A percentile compares a stretch with the other conserved stretches of the same genome.
These are phyloP conservation scores for Phytophthora quininea DNA, from an alignment of 352 stramenopile species.

Conservation along the genomic window DNA sequence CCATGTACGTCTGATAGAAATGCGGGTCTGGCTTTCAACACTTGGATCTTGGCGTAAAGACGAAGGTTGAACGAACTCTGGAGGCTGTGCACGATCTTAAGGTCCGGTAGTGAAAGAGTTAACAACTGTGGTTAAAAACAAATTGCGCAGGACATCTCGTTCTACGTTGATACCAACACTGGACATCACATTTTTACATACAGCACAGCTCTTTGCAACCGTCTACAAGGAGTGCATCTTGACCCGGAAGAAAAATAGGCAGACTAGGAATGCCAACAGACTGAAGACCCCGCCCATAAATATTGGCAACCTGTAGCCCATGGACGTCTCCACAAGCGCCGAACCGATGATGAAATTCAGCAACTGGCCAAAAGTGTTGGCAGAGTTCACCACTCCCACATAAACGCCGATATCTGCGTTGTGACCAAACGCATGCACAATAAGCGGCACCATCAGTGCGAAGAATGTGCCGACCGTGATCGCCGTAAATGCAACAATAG, in stretches of 20 bases:
- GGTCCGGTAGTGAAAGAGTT: too few relatives aligned
- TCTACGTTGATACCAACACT: too few relatives aligned
- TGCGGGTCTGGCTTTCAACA: too few relatives aligned
- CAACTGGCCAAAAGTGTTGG: conserved; percentile 53
- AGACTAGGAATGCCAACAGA: neutral
- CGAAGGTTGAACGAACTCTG: too few relatives aligned
- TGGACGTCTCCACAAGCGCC: conserved; percentile 42
- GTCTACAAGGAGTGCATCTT: neutral
- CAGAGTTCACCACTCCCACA: conserved; percentile 55
- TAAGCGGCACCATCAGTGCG: conserved; percentile 54
- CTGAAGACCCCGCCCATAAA: conserved; percentile 40
- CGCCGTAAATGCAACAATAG: conserved; percentile 34
- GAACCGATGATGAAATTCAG: conserved; percentile 52
- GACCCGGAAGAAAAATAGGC: neutral
- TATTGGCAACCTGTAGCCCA: conserved; percentile 52
- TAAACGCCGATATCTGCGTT: conserved; percentile 48
- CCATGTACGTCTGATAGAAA: too few relatives aligned
- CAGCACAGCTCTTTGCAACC: neutral
- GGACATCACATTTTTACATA: conserved; percentile 4
- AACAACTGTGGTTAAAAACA: too few relatives aligned
- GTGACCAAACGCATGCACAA: conserved; percentile 52
- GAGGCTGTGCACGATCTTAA: too few relatives aligned
- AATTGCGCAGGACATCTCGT: too few relatives aligned
- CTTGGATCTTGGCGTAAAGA: too few relatives aligned
- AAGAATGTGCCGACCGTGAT: conserved; percentile 43